phyloP scores from a whole-genome alignment of 1,139 yeast genomes.

The Suhomyces terraborum region DNA sequence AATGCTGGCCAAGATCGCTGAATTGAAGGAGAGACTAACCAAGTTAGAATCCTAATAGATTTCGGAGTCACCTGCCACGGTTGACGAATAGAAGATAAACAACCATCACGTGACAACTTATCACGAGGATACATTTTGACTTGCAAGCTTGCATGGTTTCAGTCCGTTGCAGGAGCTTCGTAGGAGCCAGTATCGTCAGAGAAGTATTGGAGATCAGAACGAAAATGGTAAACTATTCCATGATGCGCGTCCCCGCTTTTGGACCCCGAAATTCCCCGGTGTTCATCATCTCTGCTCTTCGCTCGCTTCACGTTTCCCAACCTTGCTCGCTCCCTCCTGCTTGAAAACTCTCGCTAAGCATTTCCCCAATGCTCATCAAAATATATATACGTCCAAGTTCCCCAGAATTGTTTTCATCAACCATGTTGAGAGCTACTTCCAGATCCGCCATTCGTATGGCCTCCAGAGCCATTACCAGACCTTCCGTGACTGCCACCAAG shows the following conservation, averaged over 20 bases:
- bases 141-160: no score
- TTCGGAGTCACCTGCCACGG: neutral
- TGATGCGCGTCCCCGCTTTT: no score
- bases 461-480: slow-evolving; percentile 16
- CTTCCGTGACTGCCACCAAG: slow-evolving; percentile 12
- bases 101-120: neutral
- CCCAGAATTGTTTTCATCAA: slow-evolving; percentile 4
- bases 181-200: no score
- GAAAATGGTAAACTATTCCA: no score
- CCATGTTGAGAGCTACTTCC: slow-evolving; percentile 33
- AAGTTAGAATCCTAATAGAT: neutral
- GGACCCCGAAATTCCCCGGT: slow-evolving; percentile 1
- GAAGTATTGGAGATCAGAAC: no score
- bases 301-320: slow-evolving; percentile 3
- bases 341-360: slow-evolving; percentile 10
- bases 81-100: neutral
- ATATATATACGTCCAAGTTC: slow-evolving; percentile 4
- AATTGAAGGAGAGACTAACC: slow-evolving; percentile 2
- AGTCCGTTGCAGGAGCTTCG: no score
- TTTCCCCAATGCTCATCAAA: slow-evolving; percentile 6
- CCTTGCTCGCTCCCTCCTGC: slow-evolving; percentile 12
- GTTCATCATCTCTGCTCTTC: neutral
- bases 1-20: slow-evolving; percentile 14
- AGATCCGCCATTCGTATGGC: slow-evolving; percentile 18
- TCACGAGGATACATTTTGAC: no score